phyloP scores from a whole-genome alignment of 257 asterid species.

The Leonotis leonurus region DNA sequence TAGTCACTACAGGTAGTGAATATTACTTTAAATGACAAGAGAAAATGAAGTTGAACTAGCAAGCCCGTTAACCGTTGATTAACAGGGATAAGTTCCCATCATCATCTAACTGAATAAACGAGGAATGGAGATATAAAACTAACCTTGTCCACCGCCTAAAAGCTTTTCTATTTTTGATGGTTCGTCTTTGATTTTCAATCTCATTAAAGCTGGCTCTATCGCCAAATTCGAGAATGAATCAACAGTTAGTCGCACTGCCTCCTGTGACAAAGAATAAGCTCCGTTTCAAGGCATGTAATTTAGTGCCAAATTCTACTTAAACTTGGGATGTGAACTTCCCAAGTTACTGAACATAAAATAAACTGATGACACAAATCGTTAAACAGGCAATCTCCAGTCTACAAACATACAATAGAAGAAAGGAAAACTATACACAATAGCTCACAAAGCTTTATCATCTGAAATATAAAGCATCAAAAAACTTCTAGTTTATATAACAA shows the following conservation, averaged over 20 bases:
- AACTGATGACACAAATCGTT: background rate
- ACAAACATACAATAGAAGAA: constrained; percentile 1
- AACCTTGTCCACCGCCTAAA: constrained; percentile 82
- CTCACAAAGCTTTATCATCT: constrained; percentile 2
- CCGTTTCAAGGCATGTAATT: constrained; percentile 16
- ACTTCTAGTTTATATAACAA: background rate
- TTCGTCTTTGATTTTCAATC: constrained; percentile 33
- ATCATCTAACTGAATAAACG: constrained; percentile 5
- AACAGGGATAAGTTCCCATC: constrained; percentile 7
- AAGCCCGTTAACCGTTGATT: background rate
- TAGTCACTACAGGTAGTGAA: constrained; percentile 11
- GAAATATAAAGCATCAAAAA: background rate
- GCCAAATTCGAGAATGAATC: constrained; percentile 51
- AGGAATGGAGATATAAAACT: constrained; percentile 8
- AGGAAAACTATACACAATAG: constrained; percentile 6
- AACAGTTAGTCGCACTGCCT: constrained; percentile 50
- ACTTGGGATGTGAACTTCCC: constrained; percentile 9
- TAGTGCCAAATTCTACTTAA: constrained; percentile 9
- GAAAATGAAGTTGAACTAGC: background rate
- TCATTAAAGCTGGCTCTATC: constrained; percentile 34
- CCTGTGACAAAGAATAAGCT: constrained; percentile 45
- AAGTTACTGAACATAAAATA: constrained; percentile 8
- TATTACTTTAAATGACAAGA: constrained; percentile 7
- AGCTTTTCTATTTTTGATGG: constrained; percentile 62
- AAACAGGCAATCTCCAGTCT: constrained; percentile 2